Conservation (phyloP, 2,329 filamentous ascomycete species). For the Arthrobotrys entomopaga region DNA sequence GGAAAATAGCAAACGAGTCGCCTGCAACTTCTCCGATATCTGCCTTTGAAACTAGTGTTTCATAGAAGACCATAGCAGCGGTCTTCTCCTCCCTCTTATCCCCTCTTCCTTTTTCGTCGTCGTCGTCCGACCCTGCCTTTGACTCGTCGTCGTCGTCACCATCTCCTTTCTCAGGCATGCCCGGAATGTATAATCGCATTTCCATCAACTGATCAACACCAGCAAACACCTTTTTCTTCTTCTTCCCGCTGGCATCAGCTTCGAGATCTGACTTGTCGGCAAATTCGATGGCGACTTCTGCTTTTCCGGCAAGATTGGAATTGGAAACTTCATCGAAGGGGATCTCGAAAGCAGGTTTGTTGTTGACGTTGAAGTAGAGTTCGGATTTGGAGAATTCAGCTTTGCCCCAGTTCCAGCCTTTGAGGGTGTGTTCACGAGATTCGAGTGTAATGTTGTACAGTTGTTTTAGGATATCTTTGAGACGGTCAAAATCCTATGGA, state of each 20-base stretch:
- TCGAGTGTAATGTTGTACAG: conserved; percentile 97
- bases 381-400: conserved; percentile 96
- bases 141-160: conserved; percentile 59
- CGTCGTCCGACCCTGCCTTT: conserved; percentile 43
- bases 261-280: conserved; percentile 68
- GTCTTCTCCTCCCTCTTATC: conserved; percentile 84
- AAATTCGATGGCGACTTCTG: conserved; percentile 96
- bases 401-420: conserved; percentile 99
- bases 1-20: conserved; percentile 95
- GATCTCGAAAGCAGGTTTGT: conserved; percentile 93
- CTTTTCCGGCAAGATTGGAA: conserved; percentile 95
- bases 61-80: conserved; percentile 96
- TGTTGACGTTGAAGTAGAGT: conserved; percentile 95
- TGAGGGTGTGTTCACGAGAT: conserved; percentile 89
- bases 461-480: conserved; percentile 93
- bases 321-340: conserved; percentile 98
- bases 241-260: conserved; percentile 72
- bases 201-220: conserved; percentile 93
- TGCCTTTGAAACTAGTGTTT: conserved; percentile 96
- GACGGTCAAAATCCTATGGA: conserved; percentile 81
- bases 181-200: conserved; percentile 98
- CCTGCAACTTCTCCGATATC: conserved; percentile 99
- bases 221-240: conserved; percentile 88
- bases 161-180: conserved; percentile 80
- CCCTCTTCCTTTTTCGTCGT: conserved; percentile 68